These are phyloP conservation scores for Dactylonectria macrodidyma DNA, from an alignment of 2,329 filamentous ascomycete genomes.

Conservation along the genomic window DNA sequence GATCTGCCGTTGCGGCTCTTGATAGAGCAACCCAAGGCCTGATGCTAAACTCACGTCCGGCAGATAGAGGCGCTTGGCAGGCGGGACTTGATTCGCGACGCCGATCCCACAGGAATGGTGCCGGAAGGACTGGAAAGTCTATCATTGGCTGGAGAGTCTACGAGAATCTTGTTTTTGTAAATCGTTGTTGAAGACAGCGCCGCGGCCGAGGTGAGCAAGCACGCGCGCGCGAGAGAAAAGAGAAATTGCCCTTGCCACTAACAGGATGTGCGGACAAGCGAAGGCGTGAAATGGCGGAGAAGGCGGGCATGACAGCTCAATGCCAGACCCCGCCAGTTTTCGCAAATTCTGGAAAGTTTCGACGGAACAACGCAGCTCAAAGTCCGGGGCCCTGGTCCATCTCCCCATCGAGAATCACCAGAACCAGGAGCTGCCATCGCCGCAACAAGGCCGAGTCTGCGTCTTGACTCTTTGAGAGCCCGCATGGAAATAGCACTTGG, in stretches of 20 bases:
- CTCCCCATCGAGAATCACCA: slow-evolving; percentile 3
- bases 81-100: slow-evolving; percentile 1
- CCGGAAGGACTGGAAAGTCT: slow-evolving; percentile 9
- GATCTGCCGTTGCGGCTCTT: slow-evolving; percentile 22
- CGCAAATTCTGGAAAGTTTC: slow-evolving; percentile 1
- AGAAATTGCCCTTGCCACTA: too few relatives aligned
- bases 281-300: not conserved
- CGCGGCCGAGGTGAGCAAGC: not conserved
- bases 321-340: slow-evolving; percentile 20
- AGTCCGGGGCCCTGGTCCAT: slow-evolving; percentile 2
- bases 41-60: slow-evolving; percentile 1
- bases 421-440: not conserved
- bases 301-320: slow-evolving; percentile 7
- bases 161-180: not conserved
- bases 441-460: slow-evolving; percentile 9
- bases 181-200: not conserved
- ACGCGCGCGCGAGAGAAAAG: slow-evolving; percentile 1
- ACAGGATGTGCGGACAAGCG: not conserved
- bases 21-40: not conserved
- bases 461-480: slow-evolving; percentile 2
- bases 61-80: slow-evolving; percentile 7
- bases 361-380: not conserved
- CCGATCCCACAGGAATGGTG: not conserved
- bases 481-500: not conserved
- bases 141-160: slow-evolving; percentile 4